A percentile compares a stretch with the other conserved stretches of the same genome.
Conservation (phyloP, 192 early-diverging fungal genomes). For the Geranomyces variabilis region DNA sequence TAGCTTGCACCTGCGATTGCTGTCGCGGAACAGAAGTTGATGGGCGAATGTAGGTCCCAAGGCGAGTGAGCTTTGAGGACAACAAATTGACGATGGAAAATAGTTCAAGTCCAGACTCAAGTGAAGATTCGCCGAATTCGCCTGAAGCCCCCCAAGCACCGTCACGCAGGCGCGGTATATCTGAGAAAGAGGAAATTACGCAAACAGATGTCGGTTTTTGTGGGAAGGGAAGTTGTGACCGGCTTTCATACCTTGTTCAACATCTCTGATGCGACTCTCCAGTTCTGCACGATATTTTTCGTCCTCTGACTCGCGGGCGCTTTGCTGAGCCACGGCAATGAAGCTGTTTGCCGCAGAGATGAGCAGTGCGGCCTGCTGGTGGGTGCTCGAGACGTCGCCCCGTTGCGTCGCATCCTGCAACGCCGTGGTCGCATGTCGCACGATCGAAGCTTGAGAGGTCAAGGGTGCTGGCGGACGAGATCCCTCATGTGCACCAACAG, state of each 20-base stretch:
- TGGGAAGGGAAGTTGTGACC: background rate
- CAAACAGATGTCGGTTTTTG: background rate
- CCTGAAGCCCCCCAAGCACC: background rate
- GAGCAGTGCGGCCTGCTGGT: slow-evolving; percentile 24
- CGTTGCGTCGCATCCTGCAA: slow-evolving; percentile 8
- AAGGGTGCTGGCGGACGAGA: background rate
- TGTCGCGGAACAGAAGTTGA: background rate
- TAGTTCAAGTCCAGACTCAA: background rate
- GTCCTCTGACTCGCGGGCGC: background rate
- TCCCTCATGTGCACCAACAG: background rate
- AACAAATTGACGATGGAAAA: slow-evolving; percentile 6
- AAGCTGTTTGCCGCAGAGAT: slow-evolving; percentile 15
- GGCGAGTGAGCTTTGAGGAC: slow-evolving; percentile 1
- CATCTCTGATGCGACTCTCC: background rate
- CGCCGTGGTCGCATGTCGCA: slow-evolving; percentile 3
- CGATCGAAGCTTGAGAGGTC: background rate
- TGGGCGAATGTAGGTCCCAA: slow-evolving; percentile 2
- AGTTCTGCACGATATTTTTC: slow-evolving; percentile 12
- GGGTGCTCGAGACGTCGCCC: background rate
- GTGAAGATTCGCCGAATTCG: background rate
- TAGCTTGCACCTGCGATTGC: too few species aligned
- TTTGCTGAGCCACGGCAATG: slow-evolving; percentile 4
- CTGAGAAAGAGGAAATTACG: background rate
- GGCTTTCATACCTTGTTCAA: slow-evolving; percentile 17
- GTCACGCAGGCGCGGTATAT: slow-evolving; percentile 3